Evolutionary conservation across 192 early-diverging fungal genomes (phyloP), one percentile per base, ranked within the genome.

Genomic region (Coemansia sp.): DNA sequence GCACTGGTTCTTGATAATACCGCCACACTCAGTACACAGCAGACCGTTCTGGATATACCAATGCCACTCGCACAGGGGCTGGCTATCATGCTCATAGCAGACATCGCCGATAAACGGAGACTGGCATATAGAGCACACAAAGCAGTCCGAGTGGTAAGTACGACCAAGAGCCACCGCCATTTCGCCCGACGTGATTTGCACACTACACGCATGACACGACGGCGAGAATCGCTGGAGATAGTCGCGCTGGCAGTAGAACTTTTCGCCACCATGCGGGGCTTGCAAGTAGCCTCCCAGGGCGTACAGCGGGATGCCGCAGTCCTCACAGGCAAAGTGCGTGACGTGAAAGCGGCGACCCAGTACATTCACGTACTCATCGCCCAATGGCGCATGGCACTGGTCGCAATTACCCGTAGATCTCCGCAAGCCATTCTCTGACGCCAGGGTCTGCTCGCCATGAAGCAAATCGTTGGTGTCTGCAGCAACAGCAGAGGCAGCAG

Each of bases 71-170:
- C 82, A 84, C 34, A 80, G 63, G 21, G 82, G 82, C 72, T 80
- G 77, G 63, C 82, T 72, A 38, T 84, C 75, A 39, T 80, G 78
- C 67, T 84, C 82, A 32, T 80, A 84, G 70, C 82, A 84, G 34
- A 80, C 75, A 50, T 84, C 82, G 68, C 78, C 82, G 50, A 73
- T 72, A 67, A 84, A 84, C 5, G 82, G 82, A 31, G 82, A 77
- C 77, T 78, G 81, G 70, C 81, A 84, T 53, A 84, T 84, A 3
- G 81, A 78, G 61, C 81, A 84, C 34, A 84, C 81, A 70, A 84
- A 78, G 55, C 81, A 84, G 31, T 84, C 81, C 31, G 77, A 78
- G 42, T 84, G 81, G 57, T 84, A 84, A 10, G 76, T 84, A 57
- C 76, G 81, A 46, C 81, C 81, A 51, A 84, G 64, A 10, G 81